phyloP scores from a whole-genome alignment of 1,284 basidiomycete species.

The Mrakiaceae sp. region DNA sequence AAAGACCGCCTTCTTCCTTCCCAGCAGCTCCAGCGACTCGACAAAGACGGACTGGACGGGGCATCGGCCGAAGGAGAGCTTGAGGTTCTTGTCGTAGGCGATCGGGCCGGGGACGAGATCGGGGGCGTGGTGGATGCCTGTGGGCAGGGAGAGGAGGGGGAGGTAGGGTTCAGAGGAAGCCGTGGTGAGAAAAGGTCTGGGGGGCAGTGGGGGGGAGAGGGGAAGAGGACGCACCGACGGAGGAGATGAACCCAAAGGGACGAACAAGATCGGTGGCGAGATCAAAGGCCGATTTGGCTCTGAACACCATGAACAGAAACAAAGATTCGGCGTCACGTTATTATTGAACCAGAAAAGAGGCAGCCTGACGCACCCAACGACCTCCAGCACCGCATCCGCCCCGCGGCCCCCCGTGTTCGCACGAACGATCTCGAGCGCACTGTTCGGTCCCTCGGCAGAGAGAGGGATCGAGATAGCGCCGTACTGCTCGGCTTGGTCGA shows the following conservation, averaged over 20 bases:
- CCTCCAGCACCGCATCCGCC: constrained; percentile 43
- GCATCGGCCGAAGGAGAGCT: constrained; percentile 72
- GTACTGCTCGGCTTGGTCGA: constrained; percentile 21
- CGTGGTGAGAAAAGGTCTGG: too few relatives aligned
- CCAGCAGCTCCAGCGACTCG: constrained; percentile 54
- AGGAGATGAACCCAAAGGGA: constrained; percentile 66
- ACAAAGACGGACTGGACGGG: constrained; percentile 70
- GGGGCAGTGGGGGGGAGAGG: too few relatives aligned
- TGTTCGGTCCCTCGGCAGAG: constrained; percentile 22
- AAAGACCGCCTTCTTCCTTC: constrained; percentile 5
- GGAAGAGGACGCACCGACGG: constrained; percentile 44
- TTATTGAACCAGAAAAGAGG: too few relatives aligned
- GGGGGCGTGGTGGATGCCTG: background rate
- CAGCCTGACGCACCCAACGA: constrained; percentile 53
- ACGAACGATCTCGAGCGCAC: constrained; percentile 16
- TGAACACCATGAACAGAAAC: background rate
- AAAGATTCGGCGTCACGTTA: too few relatives aligned
- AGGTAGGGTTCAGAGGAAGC: too few relatives aligned
- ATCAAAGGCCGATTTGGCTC: constrained; percentile 22
- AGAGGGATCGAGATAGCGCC: constrained; percentile 32
- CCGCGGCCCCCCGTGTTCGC: constrained; percentile 33
- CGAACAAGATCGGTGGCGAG: constrained; percentile 66
- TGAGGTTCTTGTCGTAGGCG: constrained; percentile 18
- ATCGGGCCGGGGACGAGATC: constrained; percentile 1
- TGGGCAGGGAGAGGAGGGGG: too few relatives aligned